Evolutionary conservation across 1,284 basidiomycete genomes (phyloP).

Genomic region (Polyporus tsugae): DNA sequence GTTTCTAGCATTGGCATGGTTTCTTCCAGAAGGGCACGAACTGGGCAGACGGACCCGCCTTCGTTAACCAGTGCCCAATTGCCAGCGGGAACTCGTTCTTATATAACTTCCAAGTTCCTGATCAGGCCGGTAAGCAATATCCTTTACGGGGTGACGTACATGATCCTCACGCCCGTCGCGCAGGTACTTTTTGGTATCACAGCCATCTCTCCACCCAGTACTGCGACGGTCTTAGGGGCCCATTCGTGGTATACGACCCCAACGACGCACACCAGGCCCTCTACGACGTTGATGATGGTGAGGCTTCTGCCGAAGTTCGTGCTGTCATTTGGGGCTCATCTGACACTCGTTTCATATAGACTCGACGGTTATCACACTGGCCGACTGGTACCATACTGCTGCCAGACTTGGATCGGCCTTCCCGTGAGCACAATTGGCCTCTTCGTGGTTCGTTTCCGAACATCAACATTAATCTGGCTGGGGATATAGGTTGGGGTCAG

Average conservation of each 20-base stretch:
- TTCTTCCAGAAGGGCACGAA: conserved; percentile 43
- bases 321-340: background rate
- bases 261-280: conserved; percentile 47
- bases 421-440: conserved; percentile 26
- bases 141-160: conserved; percentile 24
- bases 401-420: conserved; percentile 31
- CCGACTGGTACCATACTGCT: conserved; percentile 39
- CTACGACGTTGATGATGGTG: conserved; percentile 55
- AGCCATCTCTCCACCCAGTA: conserved; percentile 37
- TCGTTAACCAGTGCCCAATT: conserved; percentile 61
- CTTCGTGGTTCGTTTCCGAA: background rate
- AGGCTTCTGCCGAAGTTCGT: background rate
- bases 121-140: conserved; percentile 40
- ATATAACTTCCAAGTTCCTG: conserved; percentile 45
- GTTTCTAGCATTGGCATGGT: conserved; percentile 46
- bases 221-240: conserved; percentile 44
- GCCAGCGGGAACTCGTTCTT: conserved; percentile 52
- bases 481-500: conserved; percentile 22
- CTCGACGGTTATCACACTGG: conserved; percentile 37
- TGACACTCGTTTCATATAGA: conserved; percentile 24
- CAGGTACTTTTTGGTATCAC: conserved; percentile 35
- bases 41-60: conserved; percentile 44
- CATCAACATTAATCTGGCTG: background rate
- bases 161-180: background rate
- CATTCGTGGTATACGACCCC: conserved; percentile 53